These are phyloP conservation scores for Volvariella surrecta DNA, from an alignment of 1,284 basidiomycete genomes.

Conservation along the genomic window DNA sequence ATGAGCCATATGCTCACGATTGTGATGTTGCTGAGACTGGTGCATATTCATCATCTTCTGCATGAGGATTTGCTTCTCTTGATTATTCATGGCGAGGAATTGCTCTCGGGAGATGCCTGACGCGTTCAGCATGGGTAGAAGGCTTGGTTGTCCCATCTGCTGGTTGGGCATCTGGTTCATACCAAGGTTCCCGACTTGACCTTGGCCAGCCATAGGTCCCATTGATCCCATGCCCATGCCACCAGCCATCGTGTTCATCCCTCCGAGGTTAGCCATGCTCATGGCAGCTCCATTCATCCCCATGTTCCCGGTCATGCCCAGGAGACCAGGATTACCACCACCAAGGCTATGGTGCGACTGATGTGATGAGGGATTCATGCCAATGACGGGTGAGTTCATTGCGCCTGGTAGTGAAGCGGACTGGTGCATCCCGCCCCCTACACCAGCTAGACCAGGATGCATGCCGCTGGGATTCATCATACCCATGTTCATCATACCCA, in stretches of 20 bases:
- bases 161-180: conserved; percentile 9
- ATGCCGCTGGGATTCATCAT: conserved; percentile 11
- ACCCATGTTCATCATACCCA: conserved; percentile 11
- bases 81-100: conserved; percentile 13
- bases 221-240: conserved; percentile 10
- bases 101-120: conserved; percentile 19
- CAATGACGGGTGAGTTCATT: conserved; percentile 4
- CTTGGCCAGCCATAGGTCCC: conserved; percentile 8
- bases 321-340: too few species aligned
- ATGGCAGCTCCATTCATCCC: conserved; percentile 1
- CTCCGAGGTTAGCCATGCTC: conserved; percentile 1
- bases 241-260: background rate
- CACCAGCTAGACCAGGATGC: conserved; percentile 12
- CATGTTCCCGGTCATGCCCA: too few species aligned
- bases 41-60: conserved; percentile 13
- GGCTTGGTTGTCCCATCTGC: conserved; percentile 5
- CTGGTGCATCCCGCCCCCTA: conserved; percentile 7
- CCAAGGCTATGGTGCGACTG: too few species aligned
- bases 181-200: conserved; percentile 10
- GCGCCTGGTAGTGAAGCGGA: conserved; percentile 10
- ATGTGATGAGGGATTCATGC: background rate
- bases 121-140: conserved; percentile 12
- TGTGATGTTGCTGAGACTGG: conserved; percentile 10
- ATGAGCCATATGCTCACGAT: conserved; percentile 8
- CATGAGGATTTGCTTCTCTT: conserved; percentile 14